Evolutionary conservation across 495 filamentous ascomycete genomes (phyloP), one percentile per base, ranked within the genome.

Genomic region (Massariosphaeria phaeospora): DNA sequence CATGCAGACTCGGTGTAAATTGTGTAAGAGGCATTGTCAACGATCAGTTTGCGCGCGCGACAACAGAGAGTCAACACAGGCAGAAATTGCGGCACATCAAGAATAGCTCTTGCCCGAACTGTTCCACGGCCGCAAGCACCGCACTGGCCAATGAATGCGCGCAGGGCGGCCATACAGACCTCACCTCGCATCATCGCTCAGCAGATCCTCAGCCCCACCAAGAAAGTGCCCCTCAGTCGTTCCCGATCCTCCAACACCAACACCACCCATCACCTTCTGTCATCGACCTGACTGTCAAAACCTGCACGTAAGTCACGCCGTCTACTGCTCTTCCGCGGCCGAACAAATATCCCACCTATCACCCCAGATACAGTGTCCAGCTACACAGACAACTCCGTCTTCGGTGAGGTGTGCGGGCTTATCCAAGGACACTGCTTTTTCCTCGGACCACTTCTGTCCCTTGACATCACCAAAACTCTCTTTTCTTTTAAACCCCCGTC

Each of bases 311-410:
- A 63, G 61, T 63, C 40, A 13, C 29, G 17, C 38, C 13, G 11
- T 53, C 48, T 63, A 36, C 49, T 58, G 48, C 51, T 59, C 55
- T 35, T 63, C 61, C 61, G 61, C 61, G 61, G 61, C 61, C 61
- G 61, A 46, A 24, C 31, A 18, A 25, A n/a, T 50, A 36, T 52
- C 57, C 50, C 51, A 29, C 45, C 35, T 48, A 50, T 18, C 41
- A 29, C 27, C 34, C 57, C 36, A 29, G 44, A 50, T 30, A 23
- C 23, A 23, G 26, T 12, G 34, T n/a, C 31, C 34, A 42, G 43
- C 49, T 36, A 45, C 54, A 36, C 41, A 57, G 55, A 48, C 45
- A 24, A 15, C 12, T 5, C 18, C 17, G 45, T 44, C 48, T 38
- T 27, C 21, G 55, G 33, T 52, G 45, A 41, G 34, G 23, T 23